Base-by-base conservation (phyloP, 192 early-diverging fungal species). In the Umbelopsis ramanniana region DNA sequence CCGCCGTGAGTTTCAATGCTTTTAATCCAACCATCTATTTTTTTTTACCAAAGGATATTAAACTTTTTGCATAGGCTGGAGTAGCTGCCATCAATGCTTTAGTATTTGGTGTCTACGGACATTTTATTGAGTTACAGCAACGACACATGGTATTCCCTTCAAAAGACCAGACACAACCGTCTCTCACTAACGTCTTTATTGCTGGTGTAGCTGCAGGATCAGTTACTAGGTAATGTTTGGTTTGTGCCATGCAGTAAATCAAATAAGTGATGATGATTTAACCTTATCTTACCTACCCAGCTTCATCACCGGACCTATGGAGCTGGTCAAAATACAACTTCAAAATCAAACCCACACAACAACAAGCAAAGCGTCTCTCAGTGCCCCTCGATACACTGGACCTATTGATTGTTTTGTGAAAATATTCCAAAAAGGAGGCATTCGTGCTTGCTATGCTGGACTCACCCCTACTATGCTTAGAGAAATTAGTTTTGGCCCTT, bases 241-340 rank as follows among this genome's bases (percentile, higher is more conserved):
- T 12, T 12, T 12, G 6, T 43, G 40, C 0, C 40, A 12, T 12
- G 6, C 6, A 4, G 8, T 43, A 43, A 43, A 43, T 43, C 40
- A 43, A 43, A n/a, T n/a, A n/a, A 4, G 11, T 43, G 40, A 7
- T 11, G 3, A 22, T 43, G 10, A 35, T 57, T 46, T 69, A 11
- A 26, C 15, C 37, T 17, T 9, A 52, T 29, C 4, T 72, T 55
- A 38, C 37, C 66, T 14, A 29, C n/a, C 6, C 6, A 88, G 87
- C 63, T 72, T 88, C 47, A 83, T 88, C 52, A 88, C 83, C 50
- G 86, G 85, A 46, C 85, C 85, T 24, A 88, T 86, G 85, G 87
- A 88, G 50, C 47, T 88, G 35, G 85, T 79, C 68, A 88, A 88
- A 68, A 82, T 88, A 37, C 83, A 81, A 38, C 71, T 88, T 10